A percentile compares a stretch with the other conserved stretches of the same genome.
phyloP scores from a whole-genome alignment of 768 basidiomycete species.

The Termitomyces sp. region DNA sequence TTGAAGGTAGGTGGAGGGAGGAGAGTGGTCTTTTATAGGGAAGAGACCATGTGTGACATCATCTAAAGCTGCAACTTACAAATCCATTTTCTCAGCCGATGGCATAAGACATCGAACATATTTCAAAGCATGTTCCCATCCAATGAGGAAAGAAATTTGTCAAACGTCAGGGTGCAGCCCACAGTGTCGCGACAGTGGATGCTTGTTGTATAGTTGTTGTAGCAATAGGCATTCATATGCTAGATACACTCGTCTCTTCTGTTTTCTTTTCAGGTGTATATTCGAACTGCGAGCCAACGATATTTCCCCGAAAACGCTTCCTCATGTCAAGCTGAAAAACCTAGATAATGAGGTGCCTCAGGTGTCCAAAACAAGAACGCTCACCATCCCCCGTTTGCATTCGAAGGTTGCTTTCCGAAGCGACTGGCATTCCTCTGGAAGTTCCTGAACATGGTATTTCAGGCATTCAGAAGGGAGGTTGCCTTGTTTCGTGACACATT shows the following conservation, averaged over 20 bases:
- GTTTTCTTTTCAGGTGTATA: constrained; percentile 28
- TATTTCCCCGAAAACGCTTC: constrained; percentile 77
- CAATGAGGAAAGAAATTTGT: background rate
- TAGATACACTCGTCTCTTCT: constrained; percentile 11
- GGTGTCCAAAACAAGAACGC: constrained; percentile 12
- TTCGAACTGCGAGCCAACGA: constrained; percentile 49
- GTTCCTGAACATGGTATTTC: constrained; percentile 64
- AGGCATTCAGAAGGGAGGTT: constrained; percentile 84
- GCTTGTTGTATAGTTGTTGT: background rate
- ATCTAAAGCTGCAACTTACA: background rate
- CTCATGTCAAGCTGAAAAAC: constrained; percentile 71
- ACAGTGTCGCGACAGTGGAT: background rate
- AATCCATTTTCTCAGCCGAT: constrained; percentile 1
- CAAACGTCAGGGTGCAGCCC: background rate
- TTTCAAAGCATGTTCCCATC: constrained; percentile 1
- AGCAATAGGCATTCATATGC: constrained; percentile 4
- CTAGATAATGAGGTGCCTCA: background rate
- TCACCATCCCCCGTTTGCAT: constrained; percentile 87
- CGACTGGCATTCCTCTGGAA: constrained; percentile 78
- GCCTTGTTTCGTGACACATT: constrained; percentile 81
- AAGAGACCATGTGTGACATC: constrained; percentile 1
- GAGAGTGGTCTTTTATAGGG: background rate
- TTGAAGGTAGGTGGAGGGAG: constrained; percentile 15
- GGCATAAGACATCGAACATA: background rate
- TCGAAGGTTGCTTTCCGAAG: constrained; percentile 82